Evolutionary conservation across 2,329 filamentous ascomycete genomes (phyloP).

Genomic region (Fonsecaea nubica): DNA sequence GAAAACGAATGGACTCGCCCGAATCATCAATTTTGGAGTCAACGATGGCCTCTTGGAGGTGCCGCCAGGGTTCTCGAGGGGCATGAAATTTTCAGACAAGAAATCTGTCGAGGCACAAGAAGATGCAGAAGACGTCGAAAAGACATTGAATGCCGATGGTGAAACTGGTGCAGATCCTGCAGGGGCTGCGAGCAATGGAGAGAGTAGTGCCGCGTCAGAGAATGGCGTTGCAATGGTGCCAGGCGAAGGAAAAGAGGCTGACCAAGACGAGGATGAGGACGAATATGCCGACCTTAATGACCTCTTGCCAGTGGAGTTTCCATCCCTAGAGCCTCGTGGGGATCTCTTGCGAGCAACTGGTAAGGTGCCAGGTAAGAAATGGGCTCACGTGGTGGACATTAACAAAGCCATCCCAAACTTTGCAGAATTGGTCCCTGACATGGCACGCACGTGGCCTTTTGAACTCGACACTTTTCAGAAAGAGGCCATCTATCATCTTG

Average conservation of each 20-base stretch:
- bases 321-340: slow-evolving; percentile 84
- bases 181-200: slow-evolving; percentile 24
- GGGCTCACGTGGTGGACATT: slow-evolving; percentile 98
- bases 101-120: slow-evolving; percentile 65
- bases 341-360: slow-evolving; percentile 73
- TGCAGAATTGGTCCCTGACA: slow-evolving; percentile 87
- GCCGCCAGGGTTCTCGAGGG: slow-evolving; percentile 80
- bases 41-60: slow-evolving; percentile 80
- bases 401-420: slow-evolving; percentile 95
- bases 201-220: slow-evolving; percentile 17
- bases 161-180: slow-evolving; percentile 28
- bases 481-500: slow-evolving; percentile 95
- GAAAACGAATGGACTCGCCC: slow-evolving; percentile 67
- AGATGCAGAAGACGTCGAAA: slow-evolving; percentile 72
- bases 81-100: slow-evolving; percentile 72
- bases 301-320: slow-evolving; percentile 89
- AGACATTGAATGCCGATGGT: slow-evolving; percentile 61
- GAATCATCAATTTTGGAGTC: slow-evolving; percentile 80
- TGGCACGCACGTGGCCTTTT: slow-evolving; percentile 96
- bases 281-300: slow-evolving; percentile 76
- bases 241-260: slow-evolving; percentile 49
- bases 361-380: slow-evolving; percentile 80
- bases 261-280: slow-evolving; percentile 46
- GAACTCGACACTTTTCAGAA: slow-evolving; percentile 98
- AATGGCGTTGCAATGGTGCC: slow-evolving; percentile 38